phyloP scores from a whole-genome alignment of 768 basidiomycete genomes.

The Lactifluus volemus region DNA sequence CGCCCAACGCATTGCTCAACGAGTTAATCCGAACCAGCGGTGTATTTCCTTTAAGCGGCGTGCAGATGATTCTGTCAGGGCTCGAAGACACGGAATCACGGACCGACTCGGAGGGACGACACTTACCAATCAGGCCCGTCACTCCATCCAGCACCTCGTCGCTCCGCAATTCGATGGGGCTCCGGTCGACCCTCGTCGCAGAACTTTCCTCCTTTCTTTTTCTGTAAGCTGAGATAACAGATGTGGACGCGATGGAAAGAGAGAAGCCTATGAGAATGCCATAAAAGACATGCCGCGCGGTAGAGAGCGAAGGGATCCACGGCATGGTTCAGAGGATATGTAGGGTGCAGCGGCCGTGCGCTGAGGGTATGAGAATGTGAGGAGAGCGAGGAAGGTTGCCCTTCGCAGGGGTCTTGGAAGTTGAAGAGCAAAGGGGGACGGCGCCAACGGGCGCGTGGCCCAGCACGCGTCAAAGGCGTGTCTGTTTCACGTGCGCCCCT shows the following conservation, averaged over 20 bases:
- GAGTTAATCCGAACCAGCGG: constrained; percentile 89
- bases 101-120: neutral
- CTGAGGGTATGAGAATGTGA: neutral
- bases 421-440: neutral
- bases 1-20: constrained; percentile 80
- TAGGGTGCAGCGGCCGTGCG: constrained; percentile 13
- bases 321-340: constrained; percentile 9
- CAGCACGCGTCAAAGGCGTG: constrained; percentile 22
- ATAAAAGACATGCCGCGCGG: constrained; percentile 30
- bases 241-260: constrained; percentile 63
- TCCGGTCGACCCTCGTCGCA: constrained; percentile 27
- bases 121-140: constrained; percentile 74
- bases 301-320: constrained; percentile 23
- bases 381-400: neutral
- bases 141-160: constrained; percentile 79
- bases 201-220: constrained; percentile 40
- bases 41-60: constrained; percentile 64
- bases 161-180: constrained; percentile 60
- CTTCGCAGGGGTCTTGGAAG: neutral
- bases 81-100: neutral
- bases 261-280: constrained; percentile 71
- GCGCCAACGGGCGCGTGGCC: constrained; percentile 14
- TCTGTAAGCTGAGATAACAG: constrained; percentile 47
- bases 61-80: neutral
- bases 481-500: neutral